Evolutionary conservation across 2,329 filamentous ascomycete genomes (phyloP).

Genomic region (Exserohilum rostratum): DNA sequence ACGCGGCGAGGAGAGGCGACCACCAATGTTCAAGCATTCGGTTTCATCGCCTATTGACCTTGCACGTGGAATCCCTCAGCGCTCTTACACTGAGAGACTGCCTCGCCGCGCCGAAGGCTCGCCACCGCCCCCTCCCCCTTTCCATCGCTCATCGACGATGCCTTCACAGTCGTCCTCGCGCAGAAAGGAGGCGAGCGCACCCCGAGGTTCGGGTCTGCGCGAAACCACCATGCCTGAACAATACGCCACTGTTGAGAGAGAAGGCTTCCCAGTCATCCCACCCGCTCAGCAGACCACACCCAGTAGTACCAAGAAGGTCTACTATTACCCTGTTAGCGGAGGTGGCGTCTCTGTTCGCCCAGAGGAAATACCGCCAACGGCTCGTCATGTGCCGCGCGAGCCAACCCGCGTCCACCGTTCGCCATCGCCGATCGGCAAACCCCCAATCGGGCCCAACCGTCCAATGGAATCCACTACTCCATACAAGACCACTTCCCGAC

Average conservation of each 20-base stretch:
- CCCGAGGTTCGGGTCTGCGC: conserved; percentile 40
- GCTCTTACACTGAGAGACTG: conserved; percentile 37
- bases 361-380: conserved; percentile 32
- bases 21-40: conserved; percentile 49
- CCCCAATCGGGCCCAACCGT: conserved; percentile 43
- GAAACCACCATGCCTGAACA: conserved; percentile 36
- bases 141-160: conserved; percentile 54
- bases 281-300: conserved; percentile 23
- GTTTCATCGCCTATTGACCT: conserved; percentile 45
- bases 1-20: conserved; percentile 21
- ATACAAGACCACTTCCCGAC: conserved; percentile 17
- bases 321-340: conserved; percentile 35
- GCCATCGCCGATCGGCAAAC: conserved; percentile 39
- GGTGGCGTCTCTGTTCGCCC: conserved; percentile 32
- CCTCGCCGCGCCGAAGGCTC: conserved; percentile 39
- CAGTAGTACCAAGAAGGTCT: conserved; percentile 31
- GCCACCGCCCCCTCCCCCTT: conserved; percentile 39
- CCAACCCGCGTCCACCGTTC: conserved; percentile 35
- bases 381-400: conserved; percentile 43
- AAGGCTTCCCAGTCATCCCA: conserved; percentile 31
- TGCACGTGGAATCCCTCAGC: conserved; percentile 32
- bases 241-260: conserved; percentile 30
- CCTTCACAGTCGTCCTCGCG: conserved; percentile 39
- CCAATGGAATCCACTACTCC: conserved; percentile 23
- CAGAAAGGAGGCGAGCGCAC: conserved; percentile 29